Evolutionary conservation across 345 rosid genomes (phyloP), one percentile per base, ranked within the genome.

Genomic region (Camelina laxa): DNA sequence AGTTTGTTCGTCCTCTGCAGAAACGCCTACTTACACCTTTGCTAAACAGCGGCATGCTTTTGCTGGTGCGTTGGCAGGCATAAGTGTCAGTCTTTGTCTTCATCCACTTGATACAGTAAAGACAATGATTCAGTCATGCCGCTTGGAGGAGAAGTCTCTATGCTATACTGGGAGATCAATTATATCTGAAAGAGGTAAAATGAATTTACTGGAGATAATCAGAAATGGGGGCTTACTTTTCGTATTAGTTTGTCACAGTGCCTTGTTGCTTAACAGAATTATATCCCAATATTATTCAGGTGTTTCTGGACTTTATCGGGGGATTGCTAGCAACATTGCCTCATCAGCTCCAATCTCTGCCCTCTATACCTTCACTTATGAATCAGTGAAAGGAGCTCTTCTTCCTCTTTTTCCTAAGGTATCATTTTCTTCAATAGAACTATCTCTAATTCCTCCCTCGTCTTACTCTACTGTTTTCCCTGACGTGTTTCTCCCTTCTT

Each of bases 301-400:
- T 79, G 56, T 91, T 45, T 84, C 81, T 45, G 94, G 97, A 67
- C 89, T 91, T 45, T 93, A 93, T 80, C 86, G 97, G 36, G 97
- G 98, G 48, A 83, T 93, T 61, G 75, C 93, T 57, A 87, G 93
- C 82, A 93, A 88, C 73, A 83, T 91, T 85, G 88, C 94, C 35
- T 89, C 90, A 60, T 91, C 97, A 79, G 98, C 94, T 84, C 98
- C 98, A 45, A 86, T 88, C 62, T 93, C 98, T 81, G 96, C 96
- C 7, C 78, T 91, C 79, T 93, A 91, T 82, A 84, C 90, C 67
- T 93, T 87, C 80, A 89, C 97, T 0, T 93, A 93, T 71, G 97
- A 93, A 83, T 82, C 97, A 24, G 87, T 89, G 47, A 93, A 93
- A 83, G 96, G 94, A 47, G 35, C 84, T 69, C 81, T 91, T 59